Evolutionary conservation across 2,329 filamentous ascomycete genomes (phyloP), one percentile per base, ranked within the genome.

Genomic region (Diaporthe caulivora): DNA sequence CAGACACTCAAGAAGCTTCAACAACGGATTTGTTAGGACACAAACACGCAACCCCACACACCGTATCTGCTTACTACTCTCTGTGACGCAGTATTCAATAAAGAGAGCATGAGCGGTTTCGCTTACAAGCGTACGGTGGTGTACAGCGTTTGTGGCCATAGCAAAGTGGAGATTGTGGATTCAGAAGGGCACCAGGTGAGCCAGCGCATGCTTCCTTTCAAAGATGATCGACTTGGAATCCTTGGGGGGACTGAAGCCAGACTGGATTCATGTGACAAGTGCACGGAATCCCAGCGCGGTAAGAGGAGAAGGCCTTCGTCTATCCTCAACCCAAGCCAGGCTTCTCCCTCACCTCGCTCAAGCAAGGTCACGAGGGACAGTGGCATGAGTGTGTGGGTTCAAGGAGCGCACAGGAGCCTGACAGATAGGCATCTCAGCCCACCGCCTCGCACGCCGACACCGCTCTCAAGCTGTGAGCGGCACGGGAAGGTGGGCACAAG

Each of bases 371-470:
- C 49, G 10, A n/a, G 34, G 18, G 55, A 71, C 9, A 26, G 29
- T 21, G 69, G 69, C 24, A 29, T 53, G 31, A 71, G 31, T 8
- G 31, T 62, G 18, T 71, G 69, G 69, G 42, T 53, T 24, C 47
- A 44, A 42, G 69, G 69, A 21, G 69, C 69, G 11, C 69, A 71
- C 21, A 53, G 69, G 17, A 71, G 31, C 18, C 69, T 47, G n/a
- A 54, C 31, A 31, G 3, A 5, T 42, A 54, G 21, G 21, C 7
- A 15, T 11, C n/a, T 54, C 5, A 40, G 47, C 7, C 55, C 55
- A n/a, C 69, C 69, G 2, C 53, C 44, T n/a, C 69, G 69, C 24
- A 54, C 69, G 49, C 57, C 55, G 29, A 44, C 26, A 10, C 29
- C 17, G 2, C 68, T 71, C 3, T 42, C 69, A 2, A 29, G 44